Percentiles rank a stretch among this genome's conserved stretches.
phyloP scores from a whole-genome alignment of 345 rosid species.

The Xanthoceras sorbifolium region DNA sequence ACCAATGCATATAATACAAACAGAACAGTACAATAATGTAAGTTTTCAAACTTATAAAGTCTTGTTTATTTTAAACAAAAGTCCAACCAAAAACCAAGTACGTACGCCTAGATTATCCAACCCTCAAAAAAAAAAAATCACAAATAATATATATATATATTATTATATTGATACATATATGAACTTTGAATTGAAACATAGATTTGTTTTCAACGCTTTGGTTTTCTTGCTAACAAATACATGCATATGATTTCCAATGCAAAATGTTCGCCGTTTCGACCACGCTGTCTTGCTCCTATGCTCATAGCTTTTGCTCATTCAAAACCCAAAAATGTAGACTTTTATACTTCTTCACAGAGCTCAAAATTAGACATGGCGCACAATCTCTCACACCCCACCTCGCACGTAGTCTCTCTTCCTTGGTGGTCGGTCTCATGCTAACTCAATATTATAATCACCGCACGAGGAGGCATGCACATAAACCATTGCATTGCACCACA shows the following conservation, averaged over 20 bases:
- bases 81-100: slow-evolving; percentile 23
- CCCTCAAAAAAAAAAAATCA: slow-evolving; percentile 3
- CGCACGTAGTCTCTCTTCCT: slow-evolving; percentile 58
- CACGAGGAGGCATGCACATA: slow-evolving; percentile 4
- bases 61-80: slow-evolving; percentile 16
- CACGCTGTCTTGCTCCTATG: slow-evolving; percentile 62
- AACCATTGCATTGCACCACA: neutral
- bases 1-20: slow-evolving; percentile 17
- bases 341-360: slow-evolving; percentile 6
- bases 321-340: slow-evolving; percentile 35
- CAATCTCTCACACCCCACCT: slow-evolving; percentile 62
- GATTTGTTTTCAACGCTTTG: slow-evolving; percentile 31
- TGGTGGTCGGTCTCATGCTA: no score
- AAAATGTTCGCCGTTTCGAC: slow-evolving; percentile 72
- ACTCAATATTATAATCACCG: slow-evolving; percentile 26
- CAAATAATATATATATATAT: neutral
- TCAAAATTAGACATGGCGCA: slow-evolving; percentile 42
- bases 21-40: slow-evolving; percentile 21
- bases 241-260: slow-evolving; percentile 39
- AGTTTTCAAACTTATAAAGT: slow-evolving; percentile 32
- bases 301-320: slow-evolving; percentile 11
- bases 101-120: slow-evolving; percentile 18
- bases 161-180: neutral
- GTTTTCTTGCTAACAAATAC: slow-evolving; percentile 15
- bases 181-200: slow-evolving; percentile 18